Conservation (phyloP, 345 rosid genomes). For the Lepidium aucheri region DNA sequence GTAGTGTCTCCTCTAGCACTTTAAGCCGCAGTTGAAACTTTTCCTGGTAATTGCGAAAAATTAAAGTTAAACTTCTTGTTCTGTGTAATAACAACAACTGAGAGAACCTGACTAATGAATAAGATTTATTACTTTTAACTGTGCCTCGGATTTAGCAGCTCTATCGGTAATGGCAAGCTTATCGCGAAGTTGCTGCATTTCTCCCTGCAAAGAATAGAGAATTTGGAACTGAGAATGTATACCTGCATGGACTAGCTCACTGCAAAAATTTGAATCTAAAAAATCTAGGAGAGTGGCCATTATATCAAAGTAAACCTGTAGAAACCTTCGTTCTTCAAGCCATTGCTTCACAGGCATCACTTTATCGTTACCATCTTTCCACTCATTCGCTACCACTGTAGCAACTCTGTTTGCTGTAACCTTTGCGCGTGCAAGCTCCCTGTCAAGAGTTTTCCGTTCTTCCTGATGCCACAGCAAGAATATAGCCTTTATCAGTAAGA, state of each 20-base stretch:
- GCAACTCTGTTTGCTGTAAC: constrained; percentile 98
- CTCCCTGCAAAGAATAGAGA: constrained; percentile 51
- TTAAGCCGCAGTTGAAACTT: constrained; percentile 88
- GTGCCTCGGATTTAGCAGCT: constrained; percentile 96
- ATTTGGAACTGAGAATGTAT: constrained; percentile 6
- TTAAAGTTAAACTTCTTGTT: background rate
- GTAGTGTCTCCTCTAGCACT: constrained; percentile 85
- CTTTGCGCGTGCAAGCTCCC: constrained; percentile 98
- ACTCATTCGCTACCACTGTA: constrained; percentile 96
- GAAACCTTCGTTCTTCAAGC: constrained; percentile 96
- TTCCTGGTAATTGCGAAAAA: constrained; percentile 46
- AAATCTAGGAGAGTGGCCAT: constrained; percentile 5
- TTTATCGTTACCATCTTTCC: constrained; percentile 99
- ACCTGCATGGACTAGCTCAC: background rate
- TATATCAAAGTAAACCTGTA: constrained; percentile 57
- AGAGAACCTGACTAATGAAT: background rate
- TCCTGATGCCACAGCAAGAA: constrained; percentile 45
- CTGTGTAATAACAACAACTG: background rate
- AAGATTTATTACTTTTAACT: constrained; percentile 53
- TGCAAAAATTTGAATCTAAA: background rate
- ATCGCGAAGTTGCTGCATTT: constrained; percentile 99
- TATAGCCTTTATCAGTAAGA: background rate
- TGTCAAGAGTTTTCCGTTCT: constrained; percentile 92
- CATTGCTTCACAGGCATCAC: constrained; percentile 99
- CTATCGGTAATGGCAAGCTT: constrained; percentile 81